Base-by-base conservation (phyloP, 2,329 filamentous ascomycete genomes). In the Dryadomyces quercivorus region DNA sequence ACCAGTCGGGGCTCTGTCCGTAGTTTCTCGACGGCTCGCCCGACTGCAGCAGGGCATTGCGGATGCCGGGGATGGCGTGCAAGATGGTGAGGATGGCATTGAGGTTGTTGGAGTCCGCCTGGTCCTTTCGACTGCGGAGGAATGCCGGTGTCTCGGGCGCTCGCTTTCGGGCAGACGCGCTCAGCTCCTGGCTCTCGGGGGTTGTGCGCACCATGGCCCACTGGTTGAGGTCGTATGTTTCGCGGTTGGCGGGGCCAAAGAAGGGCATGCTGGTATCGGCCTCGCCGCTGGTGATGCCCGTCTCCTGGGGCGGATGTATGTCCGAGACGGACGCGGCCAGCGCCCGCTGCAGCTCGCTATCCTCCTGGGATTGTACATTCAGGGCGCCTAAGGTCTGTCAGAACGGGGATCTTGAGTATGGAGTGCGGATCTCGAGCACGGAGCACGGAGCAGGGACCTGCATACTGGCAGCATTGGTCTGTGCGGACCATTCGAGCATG, bases 221-320 rank as follows among this genome's bases (percentile, higher is more conserved):
- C 59, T 76, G 70, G 49, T 70, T 69, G 26, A 70, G 63, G 43
- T 82, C 75, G 58, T 84, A 84, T 42, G 77, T 69, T 2, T 67
- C 62, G 40, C 80, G 70, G 47, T 74, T 81, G 5, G 81, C 80
- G 0, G 81, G 81, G 1, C 81, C 81, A 65, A 85, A 84, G 48
- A 75, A 63, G 5, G 73, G 71, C n/a, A 67, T 59, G 45, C 66
- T 64, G 1, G 66, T 62, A 16, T 69, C 69, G 22, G 63, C 61
- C 45, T 71, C 69, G 40, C 10, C 31, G 5, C 45, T 21, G 8
- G 70, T 70, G 7, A 81, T 61, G 15, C 78, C 78, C 1, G 70
- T 70, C 63, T 82, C 77, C 59, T 81, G 78, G 5, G 65, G 64
- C 20, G 68, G 59, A 3, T 65, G 60, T 16, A 77, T 63, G 8